A percentile compares a stretch with the other conserved stretches of the same genome.
Evolutionary conservation across 208 protist species (phyloP).

Genomic region (Porcisia hertigi): DNA sequence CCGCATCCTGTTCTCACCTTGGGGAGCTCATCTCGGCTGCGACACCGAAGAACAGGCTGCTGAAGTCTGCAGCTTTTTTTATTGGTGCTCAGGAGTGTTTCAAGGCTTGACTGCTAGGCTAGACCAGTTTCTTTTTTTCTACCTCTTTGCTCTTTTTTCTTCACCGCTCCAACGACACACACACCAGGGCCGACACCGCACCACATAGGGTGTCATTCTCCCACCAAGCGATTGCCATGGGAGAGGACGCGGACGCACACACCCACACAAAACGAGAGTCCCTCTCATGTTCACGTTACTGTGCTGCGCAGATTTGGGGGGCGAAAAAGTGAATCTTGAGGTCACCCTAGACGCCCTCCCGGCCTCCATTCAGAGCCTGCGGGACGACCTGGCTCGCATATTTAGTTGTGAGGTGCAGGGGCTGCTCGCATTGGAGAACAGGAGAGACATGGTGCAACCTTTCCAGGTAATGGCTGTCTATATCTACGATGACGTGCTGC

Average conservation of each 20-base stretch:
- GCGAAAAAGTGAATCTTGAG: constrained; percentile 84
- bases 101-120: too few relatives aligned
- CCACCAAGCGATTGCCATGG: background rate
- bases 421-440: background rate
- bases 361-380: constrained; percentile 40
- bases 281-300: constrained; percentile 70
- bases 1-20: too few relatives aligned
- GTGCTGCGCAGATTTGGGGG: constrained; percentile 73
- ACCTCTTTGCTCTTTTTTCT: too few relatives aligned
- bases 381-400: constrained; percentile 29
- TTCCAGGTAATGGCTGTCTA: constrained; percentile 53
- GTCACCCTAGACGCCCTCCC: constrained; percentile 51
- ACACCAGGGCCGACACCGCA: background rate
- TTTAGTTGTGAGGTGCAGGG: constrained; percentile 45
- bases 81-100: too few relatives aligned
- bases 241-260: background rate
- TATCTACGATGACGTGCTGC: constrained; percentile 68
- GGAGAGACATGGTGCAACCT: background rate
- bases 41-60: background rate
- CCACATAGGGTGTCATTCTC: background rate
- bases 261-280: background rate
- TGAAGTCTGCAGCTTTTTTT: too few relatives aligned
- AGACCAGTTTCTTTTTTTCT: too few relatives aligned
- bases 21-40: background rate
- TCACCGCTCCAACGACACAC: background rate